These are phyloP conservation scores for Filosporella fistucella DNA, from an alignment of 495 filamentous ascomycete species.

Conservation along the genomic window DNA sequence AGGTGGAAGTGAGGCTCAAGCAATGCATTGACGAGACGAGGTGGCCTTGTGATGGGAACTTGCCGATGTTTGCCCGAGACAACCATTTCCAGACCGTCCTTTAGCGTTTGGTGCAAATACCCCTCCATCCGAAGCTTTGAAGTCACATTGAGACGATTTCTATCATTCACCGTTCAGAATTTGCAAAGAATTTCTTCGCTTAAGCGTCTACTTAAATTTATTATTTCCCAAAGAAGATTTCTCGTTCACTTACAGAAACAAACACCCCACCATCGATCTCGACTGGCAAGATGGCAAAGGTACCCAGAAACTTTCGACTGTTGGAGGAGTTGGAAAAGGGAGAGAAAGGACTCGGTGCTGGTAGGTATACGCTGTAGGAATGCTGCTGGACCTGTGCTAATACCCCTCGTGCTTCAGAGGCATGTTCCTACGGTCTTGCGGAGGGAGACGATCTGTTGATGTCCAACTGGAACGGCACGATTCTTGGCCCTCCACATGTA, in stretches of 20 bases:
- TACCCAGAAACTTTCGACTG: slow-evolving; percentile 92
- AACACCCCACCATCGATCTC: no score
- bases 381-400: neutral
- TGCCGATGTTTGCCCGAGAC: slow-evolving; percentile 18
- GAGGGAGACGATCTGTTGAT: slow-evolving; percentile 95
- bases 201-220: no score
- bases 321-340: slow-evolving; percentile 98
- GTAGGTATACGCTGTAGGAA: slow-evolving; percentile 38
- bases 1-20: slow-evolving; percentile 1
- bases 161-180: no score
- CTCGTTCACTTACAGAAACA: no score
- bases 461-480: slow-evolving; percentile 98
- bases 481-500: slow-evolving; percentile 94
- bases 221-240: no score
- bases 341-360: slow-evolving; percentile 93
- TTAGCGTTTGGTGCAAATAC: neutral
- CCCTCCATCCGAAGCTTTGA: slow-evolving; percentile 1
- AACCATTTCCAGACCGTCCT: neutral
- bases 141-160: no score
- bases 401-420: slow-evolving; percentile 50
- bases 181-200: no score
- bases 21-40: neutral
- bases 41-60: neutral
- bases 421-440: slow-evolving; percentile 92
- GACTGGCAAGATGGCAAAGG: slow-evolving; percentile 64